Conservation (phyloP, 2,329 filamentous ascomycete species). For the Madurella fahalii region DNA sequence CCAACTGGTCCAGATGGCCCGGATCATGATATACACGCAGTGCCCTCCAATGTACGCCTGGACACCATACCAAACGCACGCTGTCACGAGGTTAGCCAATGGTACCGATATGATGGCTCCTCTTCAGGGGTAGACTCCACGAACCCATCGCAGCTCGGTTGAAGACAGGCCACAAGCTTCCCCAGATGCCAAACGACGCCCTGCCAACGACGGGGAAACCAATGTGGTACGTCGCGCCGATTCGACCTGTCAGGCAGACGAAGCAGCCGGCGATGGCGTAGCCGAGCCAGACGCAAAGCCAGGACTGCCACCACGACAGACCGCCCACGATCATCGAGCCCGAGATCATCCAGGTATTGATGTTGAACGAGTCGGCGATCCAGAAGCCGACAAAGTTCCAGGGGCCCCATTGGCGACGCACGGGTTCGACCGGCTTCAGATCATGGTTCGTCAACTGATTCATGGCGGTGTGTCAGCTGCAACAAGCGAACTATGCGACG, state of each 20-base stretch:
- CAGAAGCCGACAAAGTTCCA: conserved; percentile 90
- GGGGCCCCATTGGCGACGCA: conserved; percentile 74
- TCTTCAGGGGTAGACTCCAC: conserved; percentile 16
- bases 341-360: conserved; percentile 93
- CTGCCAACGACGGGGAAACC: conserved; percentile 79
- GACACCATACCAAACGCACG: conserved; percentile 70
- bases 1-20: conserved; percentile 73
- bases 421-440: conserved; percentile 74
- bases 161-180: conserved; percentile 81
- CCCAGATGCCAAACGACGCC: conserved; percentile 84
- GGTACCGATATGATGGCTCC: background rate
- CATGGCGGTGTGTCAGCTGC: conserved; percentile 13
- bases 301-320: conserved; percentile 87
- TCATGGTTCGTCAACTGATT: conserved; percentile 72
- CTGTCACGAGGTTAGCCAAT: conserved; percentile 32
- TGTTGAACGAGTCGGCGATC: conserved; percentile 82
- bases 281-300: conserved; percentile 83
- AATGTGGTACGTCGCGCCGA: conserved; percentile 84
- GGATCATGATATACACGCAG: conserved; percentile 86
- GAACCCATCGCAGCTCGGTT: conserved; percentile 76
- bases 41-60: conserved; percentile 80
- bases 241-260: conserved; percentile 72
- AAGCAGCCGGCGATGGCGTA: conserved; percentile 75
- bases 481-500: background rate
- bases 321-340: conserved; percentile 74